Conservation (phyloP, 495 filamentous ascomycete species). For the Annulohypoxylon bovei region DNA sequence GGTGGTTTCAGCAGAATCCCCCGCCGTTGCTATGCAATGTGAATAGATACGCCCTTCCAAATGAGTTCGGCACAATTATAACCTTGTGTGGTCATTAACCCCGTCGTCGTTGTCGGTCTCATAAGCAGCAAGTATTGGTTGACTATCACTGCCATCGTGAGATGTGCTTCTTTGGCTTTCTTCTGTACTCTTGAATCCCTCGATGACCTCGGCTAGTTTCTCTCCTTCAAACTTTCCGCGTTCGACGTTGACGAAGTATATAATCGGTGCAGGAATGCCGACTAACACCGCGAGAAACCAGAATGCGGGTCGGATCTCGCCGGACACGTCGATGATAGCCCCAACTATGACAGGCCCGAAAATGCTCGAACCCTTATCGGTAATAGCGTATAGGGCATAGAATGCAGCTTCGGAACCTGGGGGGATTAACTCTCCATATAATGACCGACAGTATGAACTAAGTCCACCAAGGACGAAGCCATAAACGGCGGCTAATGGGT, state of each 20-base stretch:
- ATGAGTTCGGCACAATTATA: conserved; percentile 4
- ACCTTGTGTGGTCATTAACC: conserved; percentile 10
- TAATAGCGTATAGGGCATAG: conserved; percentile 96
- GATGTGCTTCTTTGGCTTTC: conserved; percentile 33
- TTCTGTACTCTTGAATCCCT: conserved; percentile 58
- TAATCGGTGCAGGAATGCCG: conserved; percentile 81
- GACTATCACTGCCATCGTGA: conserved; percentile 39
- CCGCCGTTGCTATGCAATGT: conserved; percentile 59
- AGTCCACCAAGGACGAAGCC: conserved; percentile 93
- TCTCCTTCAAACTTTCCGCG: conserved; percentile 82
- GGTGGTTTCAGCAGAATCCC: too few relatives aligned
- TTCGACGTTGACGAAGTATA: conserved; percentile 88
- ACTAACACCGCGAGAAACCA: conserved; percentile 89
- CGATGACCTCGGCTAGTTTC: conserved; percentile 73
- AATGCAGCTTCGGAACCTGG: conserved; percentile 95
- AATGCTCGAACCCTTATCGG: conserved; percentile 93
- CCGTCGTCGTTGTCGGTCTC: conserved; percentile 39
- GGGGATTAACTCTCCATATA: conserved; percentile 92
- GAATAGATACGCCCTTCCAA: conserved; percentile 15
- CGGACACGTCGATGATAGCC: conserved; percentile 86
- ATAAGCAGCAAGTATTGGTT: conserved; percentile 49
- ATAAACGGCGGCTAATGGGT: conserved; percentile 87
- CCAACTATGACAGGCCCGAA: conserved; percentile 96
- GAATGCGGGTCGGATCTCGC: conserved; percentile 92
- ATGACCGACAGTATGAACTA: conserved; percentile 90